Conservation (phyloP, 257 asterid genomes). For the Nemophila menziesii region DNA sequence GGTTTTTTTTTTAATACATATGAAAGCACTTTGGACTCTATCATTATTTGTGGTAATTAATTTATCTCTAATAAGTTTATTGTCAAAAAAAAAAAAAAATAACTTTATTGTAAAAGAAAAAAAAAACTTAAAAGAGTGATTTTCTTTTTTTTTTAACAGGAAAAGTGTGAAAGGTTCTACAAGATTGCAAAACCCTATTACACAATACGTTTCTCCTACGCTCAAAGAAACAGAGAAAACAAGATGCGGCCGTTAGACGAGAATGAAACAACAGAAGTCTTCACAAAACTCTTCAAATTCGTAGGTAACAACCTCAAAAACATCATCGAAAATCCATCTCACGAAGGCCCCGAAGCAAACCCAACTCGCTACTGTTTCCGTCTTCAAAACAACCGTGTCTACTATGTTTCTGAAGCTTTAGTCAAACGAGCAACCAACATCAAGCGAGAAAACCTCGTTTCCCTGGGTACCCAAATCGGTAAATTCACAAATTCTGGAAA, state of each 20-base stretch:
- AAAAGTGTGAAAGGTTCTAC: too few relatives aligned
- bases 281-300: constrained; percentile 78
- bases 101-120: too few relatives aligned
- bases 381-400: constrained; percentile 63
- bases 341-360: constrained; percentile 62
- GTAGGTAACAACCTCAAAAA: constrained; percentile 68
- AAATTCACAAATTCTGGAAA: constrained; percentile 67
- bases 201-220: too few relatives aligned
- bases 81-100: too few relatives aligned
- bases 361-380: constrained; percentile 88
- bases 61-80: too few relatives aligned
- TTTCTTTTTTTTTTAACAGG: too few relatives aligned
- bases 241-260: constrained; percentile 76
- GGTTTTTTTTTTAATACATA: too few relatives aligned
- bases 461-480: constrained; percentile 76
- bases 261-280: constrained; percentile 68
- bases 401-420: constrained; percentile 73
- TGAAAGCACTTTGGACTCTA: too few relatives aligned
- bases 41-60: too few relatives aligned
- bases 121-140: too few relatives aligned
- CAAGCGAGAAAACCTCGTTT: constrained; percentile 61
- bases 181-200: too few relatives aligned
- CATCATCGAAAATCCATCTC: constrained; percentile 69
- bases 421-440: constrained; percentile 79
- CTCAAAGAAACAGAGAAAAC: neutral